Evolutionary conservation across 352 stramenopile species (phyloP).

Genomic region (Pythium oligandrum): DNA sequence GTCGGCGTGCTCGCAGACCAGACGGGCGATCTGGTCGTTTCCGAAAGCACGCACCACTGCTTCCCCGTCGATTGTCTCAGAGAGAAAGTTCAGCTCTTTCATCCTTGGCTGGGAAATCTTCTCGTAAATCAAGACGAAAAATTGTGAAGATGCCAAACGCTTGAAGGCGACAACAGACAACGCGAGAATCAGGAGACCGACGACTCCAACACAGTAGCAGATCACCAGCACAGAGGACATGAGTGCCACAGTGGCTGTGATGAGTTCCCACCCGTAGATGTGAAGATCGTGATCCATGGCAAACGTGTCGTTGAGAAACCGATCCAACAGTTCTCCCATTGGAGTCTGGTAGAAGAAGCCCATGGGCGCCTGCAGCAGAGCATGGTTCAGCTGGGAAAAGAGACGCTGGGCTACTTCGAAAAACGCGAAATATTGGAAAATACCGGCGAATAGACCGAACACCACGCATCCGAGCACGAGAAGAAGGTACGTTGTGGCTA

Average conservation of each 20-base stretch:
- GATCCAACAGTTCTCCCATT: conserved; percentile 79
- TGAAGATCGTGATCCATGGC: no score
- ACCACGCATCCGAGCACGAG: background rate
- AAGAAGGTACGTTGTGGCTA: background rate
- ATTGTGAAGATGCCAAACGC: background rate
- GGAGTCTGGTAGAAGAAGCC: conserved; percentile 82
- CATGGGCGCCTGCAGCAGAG: conserved; percentile 11
- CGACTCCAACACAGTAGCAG: background rate
- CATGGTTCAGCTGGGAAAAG: conserved; percentile 76
- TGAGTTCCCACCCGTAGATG: no score
- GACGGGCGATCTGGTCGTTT: background rate
- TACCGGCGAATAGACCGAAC: background rate
- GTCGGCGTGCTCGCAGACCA: background rate
- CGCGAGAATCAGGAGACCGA: background rate
- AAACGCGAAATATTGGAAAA: background rate
- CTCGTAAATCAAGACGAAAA: background rate
- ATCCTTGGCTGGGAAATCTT: background rate
- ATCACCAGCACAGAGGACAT: background rate
- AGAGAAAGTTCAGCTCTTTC: background rate
- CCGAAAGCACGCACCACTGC: background rate
- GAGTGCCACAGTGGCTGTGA: no score
- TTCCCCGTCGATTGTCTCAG: background rate
- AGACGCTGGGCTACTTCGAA: conserved; percentile 23
- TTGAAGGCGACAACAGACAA: background rate
- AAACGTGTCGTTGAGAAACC: conserved; percentile 74